Conservation (phyloP, 1,139 yeast genomes). For the Protomyces inouyei region DNA sequence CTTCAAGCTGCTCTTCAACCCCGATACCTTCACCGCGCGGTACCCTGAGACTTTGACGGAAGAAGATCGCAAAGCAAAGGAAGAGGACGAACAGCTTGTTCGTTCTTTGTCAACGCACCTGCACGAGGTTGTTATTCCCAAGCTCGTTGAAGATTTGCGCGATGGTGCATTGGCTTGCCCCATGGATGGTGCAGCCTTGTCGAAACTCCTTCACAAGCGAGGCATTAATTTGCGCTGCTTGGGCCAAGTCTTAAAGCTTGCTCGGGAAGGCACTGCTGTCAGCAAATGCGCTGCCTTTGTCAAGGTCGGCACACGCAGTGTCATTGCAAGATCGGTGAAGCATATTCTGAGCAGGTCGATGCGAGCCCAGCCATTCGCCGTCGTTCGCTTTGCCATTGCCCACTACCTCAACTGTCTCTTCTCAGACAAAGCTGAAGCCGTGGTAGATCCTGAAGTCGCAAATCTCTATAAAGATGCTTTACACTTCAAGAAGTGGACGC, state of each 20-base stretch:
- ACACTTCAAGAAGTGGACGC: slow-evolving; percentile 48
- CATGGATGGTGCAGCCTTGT: slow-evolving; percentile 72
- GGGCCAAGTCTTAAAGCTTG: slow-evolving; percentile 45
- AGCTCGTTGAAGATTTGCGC: slow-evolving; percentile 54
- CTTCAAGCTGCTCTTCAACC: slow-evolving; percentile 57
- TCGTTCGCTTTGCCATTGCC: slow-evolving; percentile 57
- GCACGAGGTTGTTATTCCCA: slow-evolving; percentile 55
- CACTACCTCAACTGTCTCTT: slow-evolving; percentile 72
- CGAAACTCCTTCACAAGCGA: slow-evolving; percentile 61
- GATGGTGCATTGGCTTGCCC: slow-evolving; percentile 57
- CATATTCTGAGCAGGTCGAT: slow-evolving; percentile 59
- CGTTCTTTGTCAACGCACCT: slow-evolving; percentile 65
- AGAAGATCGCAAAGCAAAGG: slow-evolving; percentile 40
- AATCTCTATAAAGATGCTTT: slow-evolving; percentile 27
- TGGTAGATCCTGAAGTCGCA: slow-evolving; percentile 43
- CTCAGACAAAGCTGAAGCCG: slow-evolving; percentile 49
- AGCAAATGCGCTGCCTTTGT: slow-evolving; percentile 36
- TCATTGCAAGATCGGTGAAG: slow-evolving; percentile 73
- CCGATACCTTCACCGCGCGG: slow-evolving; percentile 61
- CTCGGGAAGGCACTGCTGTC: slow-evolving; percentile 41
- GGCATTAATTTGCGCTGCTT: slow-evolving; percentile 90
- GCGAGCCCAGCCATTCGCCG: slow-evolving; percentile 48
- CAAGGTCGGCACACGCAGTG: slow-evolving; percentile 59
- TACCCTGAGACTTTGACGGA: slow-evolving; percentile 38
- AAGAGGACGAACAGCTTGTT: slow-evolving; percentile 57